These are phyloP conservation scores for Podila clonocystis DNA, from an alignment of 192 early-diverging fungal species.

Conservation along the genomic window DNA sequence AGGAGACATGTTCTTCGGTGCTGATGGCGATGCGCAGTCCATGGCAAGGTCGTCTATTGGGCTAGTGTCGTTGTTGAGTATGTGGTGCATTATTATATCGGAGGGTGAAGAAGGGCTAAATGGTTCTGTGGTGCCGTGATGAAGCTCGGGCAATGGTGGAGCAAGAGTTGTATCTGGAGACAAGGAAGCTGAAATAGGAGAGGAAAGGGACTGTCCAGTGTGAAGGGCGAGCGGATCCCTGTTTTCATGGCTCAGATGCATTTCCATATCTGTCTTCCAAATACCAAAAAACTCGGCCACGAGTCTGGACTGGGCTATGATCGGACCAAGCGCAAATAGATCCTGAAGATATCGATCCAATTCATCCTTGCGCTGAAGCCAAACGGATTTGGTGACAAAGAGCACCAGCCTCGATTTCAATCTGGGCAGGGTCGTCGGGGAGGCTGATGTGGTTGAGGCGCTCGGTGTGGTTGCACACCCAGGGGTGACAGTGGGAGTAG, in stretches of 20 bases:
- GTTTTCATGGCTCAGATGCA: slow-evolving; percentile 40
- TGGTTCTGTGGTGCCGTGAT: not conserved
- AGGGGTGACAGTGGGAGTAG: no score
- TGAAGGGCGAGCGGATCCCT: slow-evolving; percentile 38
- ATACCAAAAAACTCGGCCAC: slow-evolving; percentile 50
- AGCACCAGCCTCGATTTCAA: slow-evolving; percentile 35
- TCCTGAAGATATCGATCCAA: slow-evolving; percentile 44
- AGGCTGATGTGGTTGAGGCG: not conserved
- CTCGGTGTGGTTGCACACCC: slow-evolving; percentile 1
- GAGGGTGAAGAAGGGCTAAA: not conserved
- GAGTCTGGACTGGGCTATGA: slow-evolving; percentile 39
- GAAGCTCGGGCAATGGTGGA: not conserved
- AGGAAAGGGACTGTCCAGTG: not conserved
- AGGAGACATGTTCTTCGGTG: not conserved
- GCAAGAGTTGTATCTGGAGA: not conserved
- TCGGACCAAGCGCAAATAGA: slow-evolving; percentile 38
- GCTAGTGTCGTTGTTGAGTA: not conserved
- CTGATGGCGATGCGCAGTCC: not conserved
- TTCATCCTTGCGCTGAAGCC: slow-evolving; percentile 40
- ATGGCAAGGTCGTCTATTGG: no score
- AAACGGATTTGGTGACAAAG: slow-evolving; percentile 39
- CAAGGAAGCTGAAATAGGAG: no score
- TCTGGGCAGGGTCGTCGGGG: slow-evolving; percentile 7
- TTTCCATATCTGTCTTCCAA: slow-evolving; percentile 49
- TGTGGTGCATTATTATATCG: not conserved